A percentile compares a stretch with the other conserved stretches of the same genome.
Evolutionary conservation across 148 eudicot species (phyloP).

Genomic region (Amaranthus cruentus): DNA sequence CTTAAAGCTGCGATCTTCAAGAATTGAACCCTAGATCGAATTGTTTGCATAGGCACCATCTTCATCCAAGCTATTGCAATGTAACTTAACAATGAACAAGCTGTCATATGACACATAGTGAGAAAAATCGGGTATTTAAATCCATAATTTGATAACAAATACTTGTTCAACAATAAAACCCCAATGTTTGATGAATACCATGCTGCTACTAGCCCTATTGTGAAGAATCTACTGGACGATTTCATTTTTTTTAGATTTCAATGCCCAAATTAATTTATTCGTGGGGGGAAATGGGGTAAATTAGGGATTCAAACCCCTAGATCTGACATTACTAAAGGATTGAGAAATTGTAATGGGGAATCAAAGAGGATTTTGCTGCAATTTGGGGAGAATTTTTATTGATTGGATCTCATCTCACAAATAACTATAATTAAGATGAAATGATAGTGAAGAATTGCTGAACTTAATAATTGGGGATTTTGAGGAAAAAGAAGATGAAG

Average conservation of each 20-base stretch:
- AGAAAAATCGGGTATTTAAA: slow-evolving; percentile 83
- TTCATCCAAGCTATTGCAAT: slow-evolving; percentile 85
- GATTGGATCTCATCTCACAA: slow-evolving; percentile 1
- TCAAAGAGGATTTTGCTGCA: neutral
- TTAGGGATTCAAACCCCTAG: slow-evolving; percentile 18
- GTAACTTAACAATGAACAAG: slow-evolving; percentile 79
- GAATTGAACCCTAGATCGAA: slow-evolving; percentile 72
- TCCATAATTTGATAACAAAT: slow-evolving; percentile 71
- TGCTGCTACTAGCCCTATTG: slow-evolving; percentile 63
- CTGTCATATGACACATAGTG: slow-evolving; percentile 92
- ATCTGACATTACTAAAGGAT: slow-evolving; percentile 15
- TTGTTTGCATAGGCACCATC: slow-evolving; percentile 81
- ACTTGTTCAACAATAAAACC: slow-evolving; percentile 69
- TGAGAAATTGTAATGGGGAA: neutral
- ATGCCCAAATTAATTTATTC: slow-evolving; percentile 24
- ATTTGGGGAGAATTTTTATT: no score
- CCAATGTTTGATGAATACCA: slow-evolving; percentile 92
- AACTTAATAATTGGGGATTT: neutral
- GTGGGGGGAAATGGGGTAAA: neutral
- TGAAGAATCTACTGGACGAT: slow-evolving; percentile 48
- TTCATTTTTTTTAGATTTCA: slow-evolving; percentile 24
- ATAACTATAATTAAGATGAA: neutral
- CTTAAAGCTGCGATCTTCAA: slow-evolving; percentile 69
- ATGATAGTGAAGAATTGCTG: neutral
- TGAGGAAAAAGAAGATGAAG: neutral